Percentiles rank a stretch among this genome's conserved stretches.
Evolutionary conservation across 1,284 basidiomycete species (phyloP).

Genomic region (Cutaneotrichosporon sp.): DNA sequence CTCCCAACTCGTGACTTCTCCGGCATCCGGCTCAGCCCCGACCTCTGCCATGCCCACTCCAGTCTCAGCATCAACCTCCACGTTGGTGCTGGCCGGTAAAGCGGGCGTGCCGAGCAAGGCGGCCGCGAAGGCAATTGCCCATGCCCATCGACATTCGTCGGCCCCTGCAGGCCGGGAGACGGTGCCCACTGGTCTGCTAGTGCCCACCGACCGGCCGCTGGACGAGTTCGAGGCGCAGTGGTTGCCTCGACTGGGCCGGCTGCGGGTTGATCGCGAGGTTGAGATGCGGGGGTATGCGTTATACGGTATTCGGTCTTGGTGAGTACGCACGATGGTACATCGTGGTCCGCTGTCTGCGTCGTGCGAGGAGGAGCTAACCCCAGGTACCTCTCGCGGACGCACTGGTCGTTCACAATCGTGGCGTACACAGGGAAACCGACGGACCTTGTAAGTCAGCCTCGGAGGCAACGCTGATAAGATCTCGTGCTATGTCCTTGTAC

Average conservation of each 20-base stretch:
- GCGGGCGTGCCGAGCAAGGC: too few relatives aligned
- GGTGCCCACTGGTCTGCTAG: slow-evolving; percentile 18
- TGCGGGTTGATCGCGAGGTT: slow-evolving; percentile 37
- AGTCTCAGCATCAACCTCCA: too few relatives aligned
- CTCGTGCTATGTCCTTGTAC: slow-evolving; percentile 36
- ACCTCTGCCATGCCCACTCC: too few relatives aligned
- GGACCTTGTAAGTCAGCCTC: slow-evolving; percentile 26
- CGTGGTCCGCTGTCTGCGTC: too few relatives aligned
- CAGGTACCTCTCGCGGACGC: slow-evolving; percentile 41
- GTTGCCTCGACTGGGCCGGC: slow-evolving; percentile 30
- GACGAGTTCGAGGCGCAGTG: slow-evolving; percentile 41
- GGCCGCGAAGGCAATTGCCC: too few relatives aligned
- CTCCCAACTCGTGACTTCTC: neutral
- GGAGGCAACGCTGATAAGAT: slow-evolving; percentile 22
- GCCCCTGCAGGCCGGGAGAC: too few relatives aligned
- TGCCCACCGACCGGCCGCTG: slow-evolving; percentile 37
- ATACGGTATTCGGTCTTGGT: slow-evolving; percentile 41
- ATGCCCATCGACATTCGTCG: too few relatives aligned
- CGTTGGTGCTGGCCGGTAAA: too few relatives aligned
- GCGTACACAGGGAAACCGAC: slow-evolving; percentile 43
- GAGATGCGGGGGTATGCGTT: slow-evolving; percentile 36
- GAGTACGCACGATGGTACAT: too few relatives aligned
- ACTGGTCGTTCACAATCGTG: slow-evolving; percentile 42
- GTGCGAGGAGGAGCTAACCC: slow-evolving; percentile 5
- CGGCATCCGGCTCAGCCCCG: neutral